phyloP scores from a whole-genome alignment of 768 basidiomycete genomes.

The Chalciporus piperatus region DNA sequence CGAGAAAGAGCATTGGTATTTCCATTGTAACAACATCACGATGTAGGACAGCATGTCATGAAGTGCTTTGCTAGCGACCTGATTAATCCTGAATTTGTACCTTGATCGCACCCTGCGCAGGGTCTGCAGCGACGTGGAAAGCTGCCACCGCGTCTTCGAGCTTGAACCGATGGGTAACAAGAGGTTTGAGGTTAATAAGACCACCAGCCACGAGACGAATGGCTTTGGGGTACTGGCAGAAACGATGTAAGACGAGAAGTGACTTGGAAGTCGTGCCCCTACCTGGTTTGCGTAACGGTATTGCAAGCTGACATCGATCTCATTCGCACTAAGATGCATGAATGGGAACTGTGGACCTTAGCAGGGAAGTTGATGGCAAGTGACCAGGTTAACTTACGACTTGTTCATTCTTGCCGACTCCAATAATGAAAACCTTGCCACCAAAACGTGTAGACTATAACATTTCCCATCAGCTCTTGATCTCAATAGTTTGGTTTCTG shows the following conservation, averaged over 20 bases:
- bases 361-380: neutral
- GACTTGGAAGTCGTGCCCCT: neutral
- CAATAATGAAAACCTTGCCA: constrained; percentile 68
- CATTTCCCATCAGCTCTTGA: neutral
- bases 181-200: constrained; percentile 68
- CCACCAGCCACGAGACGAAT: constrained; percentile 76
- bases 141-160: constrained; percentile 75
- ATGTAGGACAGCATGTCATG: neutral
- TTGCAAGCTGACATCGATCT: constrained; percentile 67
- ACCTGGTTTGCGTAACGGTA: constrained; percentile 69
- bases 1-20: neutral
- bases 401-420: constrained; percentile 65
- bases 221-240: constrained; percentile 72
- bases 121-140: constrained; percentile 74
- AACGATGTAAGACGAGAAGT: neutral
- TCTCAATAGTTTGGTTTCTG: neutral
- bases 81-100: constrained; percentile 58
- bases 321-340: constrained; percentile 69
- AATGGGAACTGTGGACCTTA: constrained; percentile 52
- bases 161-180: constrained; percentile 74
- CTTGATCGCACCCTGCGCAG: constrained; percentile 64
- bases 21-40: neutral
- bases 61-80: neutral
- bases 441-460: constrained; percentile 59
- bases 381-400: constrained; percentile 34